These are phyloP conservation scores for Polytrichum commune DNA, from an alignment of 225 moss, liverwort and hornwort genomes.

Conservation along the genomic window DNA sequence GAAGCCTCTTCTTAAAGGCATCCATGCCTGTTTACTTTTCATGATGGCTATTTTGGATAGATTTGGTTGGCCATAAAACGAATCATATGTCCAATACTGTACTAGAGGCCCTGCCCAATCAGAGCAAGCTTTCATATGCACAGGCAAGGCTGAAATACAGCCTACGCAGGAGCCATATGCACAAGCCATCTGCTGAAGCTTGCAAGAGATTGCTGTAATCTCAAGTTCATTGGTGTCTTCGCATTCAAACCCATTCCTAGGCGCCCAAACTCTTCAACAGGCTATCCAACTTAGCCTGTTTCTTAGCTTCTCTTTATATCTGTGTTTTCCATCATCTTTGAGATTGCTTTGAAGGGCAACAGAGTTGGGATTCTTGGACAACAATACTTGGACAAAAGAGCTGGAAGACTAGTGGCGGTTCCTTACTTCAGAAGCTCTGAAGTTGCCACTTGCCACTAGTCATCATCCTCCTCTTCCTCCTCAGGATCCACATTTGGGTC, in stretches of 20 bases:
- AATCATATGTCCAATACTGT: not conserved
- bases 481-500: conserved; percentile 53
- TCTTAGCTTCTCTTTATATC: not conserved
- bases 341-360: not conserved
- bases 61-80: too few relatives aligned
- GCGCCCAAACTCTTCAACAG: not conserved
- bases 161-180: not conserved
- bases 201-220: not conserved
- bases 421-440: too few relatives aligned
- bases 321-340: not conserved
- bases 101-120: not conserved
- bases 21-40: too few relatives aligned
- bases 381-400: too few relatives aligned
- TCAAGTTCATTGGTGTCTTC: not conserved
- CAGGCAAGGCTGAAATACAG: not conserved
- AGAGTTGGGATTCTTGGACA: too few relatives aligned
- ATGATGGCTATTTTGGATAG: too few relatives aligned
- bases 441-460: conserved; percentile 4
- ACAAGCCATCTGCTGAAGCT: not conserved
- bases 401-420: too few relatives aligned
- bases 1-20: too few relatives aligned
- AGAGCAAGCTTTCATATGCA: not conserved
- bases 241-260: not conserved
- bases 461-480: conserved; percentile 41
- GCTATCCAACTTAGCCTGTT: not conserved